Base-by-base conservation (phyloP, 805 yeast species). In the Wickerhamiella azymoides region DNA sequence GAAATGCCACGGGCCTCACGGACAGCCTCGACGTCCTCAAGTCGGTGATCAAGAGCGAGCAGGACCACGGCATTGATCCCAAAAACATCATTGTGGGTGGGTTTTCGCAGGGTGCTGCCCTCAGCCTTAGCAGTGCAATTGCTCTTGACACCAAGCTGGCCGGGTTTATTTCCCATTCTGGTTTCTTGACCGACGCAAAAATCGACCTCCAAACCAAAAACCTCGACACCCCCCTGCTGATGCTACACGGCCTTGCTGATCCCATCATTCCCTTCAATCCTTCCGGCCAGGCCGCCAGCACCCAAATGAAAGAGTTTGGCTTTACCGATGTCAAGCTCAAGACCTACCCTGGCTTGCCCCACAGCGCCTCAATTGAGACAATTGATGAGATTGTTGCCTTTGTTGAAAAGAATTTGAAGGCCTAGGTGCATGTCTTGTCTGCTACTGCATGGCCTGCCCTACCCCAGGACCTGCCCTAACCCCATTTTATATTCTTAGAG, bases 51-150 rank as follows among this genome's bases (percentile, higher is more conserved):
- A 54, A 57, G 32, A 56, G 53, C 32, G 66, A 62, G 49, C 51
- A 59, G 21, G 53, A 47, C 9, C 47, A 49, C 8, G 71, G 71
- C 6, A 57, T 65, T 25, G 57, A 64, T 10, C 49, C 66, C 10
- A 52, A 58, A 27, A 74, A 81, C 42, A 81, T 89, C 39, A 66
- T 92, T n/a, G 68, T 92, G 47, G 97, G 97, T 30, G 98, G 98
- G 0, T 92, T 92, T 60, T 80, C 93, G 5, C 98, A 89, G 64
- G 98, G 98, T 46, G 93, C 84, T 40, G 86, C 94, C 1, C 49
- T 89, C 10, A 65, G 92, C 1, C 65, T 83, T 48, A 57, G 56
- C 14, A 50, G 60, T 5, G 53, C 61, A 2, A 36, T 55, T 14
- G 50, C 57, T 4, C 38, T 50, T 6, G 53, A 57, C 27, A 58